Percentiles rank a stretch among this genome's conserved stretches.
These are phyloP conservation scores for Ciborinia camelliae DNA, from an alignment of 2,329 filamentous ascomycete species.

Conservation along the genomic window DNA sequence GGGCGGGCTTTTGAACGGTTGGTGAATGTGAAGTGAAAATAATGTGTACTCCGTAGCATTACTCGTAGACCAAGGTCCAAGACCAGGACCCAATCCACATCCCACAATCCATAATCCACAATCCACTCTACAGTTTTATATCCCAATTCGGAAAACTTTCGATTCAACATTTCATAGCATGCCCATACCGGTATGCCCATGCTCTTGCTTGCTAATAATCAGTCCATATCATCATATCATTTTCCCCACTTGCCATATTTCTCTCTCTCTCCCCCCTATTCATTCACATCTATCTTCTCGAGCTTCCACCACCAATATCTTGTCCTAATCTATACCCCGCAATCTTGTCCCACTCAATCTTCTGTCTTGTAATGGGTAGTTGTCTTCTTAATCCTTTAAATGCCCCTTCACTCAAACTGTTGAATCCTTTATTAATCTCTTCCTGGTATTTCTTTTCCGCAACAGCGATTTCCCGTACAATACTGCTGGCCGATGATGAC, in stretches of 20 bases:
- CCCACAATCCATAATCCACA: too few species aligned
- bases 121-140: neutral
- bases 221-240: neutral
- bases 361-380: constrained; percentile 93
- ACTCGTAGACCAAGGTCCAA: neutral
- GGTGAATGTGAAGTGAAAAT: too few species aligned
- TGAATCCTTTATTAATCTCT: constrained; percentile 88
- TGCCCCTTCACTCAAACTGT: constrained; percentile 82
- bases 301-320: constrained; percentile 69
- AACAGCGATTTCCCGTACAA: constrained; percentile 73
- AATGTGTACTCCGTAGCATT: too few species aligned
- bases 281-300: constrained; percentile 44
- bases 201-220: neutral
- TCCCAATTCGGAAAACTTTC: neutral
- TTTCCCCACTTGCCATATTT: neutral
- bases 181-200: too few species aligned
- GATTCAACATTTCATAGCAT: neutral
- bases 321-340: constrained; percentile 84
- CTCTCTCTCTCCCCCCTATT: neutral
- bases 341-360: constrained; percentile 99
- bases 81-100: too few species aligned
- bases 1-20: too few species aligned
- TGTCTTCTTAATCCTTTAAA: constrained; percentile 93
- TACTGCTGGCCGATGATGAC: constrained; percentile 53
- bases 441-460: constrained; percentile 94